phyloP scores from a whole-genome alignment of 495 filamentous ascomycete species.

The Penicillium pulvis region DNA sequence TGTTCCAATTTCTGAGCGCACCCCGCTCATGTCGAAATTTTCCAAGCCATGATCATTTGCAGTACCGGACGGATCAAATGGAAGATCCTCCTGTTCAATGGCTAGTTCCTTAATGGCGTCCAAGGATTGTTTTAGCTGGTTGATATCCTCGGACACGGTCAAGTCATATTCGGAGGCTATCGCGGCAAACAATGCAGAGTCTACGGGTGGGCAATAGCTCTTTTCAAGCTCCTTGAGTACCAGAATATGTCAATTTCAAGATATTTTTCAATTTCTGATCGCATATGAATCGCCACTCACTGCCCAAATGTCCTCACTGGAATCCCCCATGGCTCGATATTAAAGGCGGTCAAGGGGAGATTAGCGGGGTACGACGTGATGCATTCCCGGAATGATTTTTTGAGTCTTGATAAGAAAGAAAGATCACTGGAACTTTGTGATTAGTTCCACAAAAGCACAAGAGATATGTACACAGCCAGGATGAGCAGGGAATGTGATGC shows the following conservation, averaged over 20 bases:
- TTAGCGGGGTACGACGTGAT: neutral
- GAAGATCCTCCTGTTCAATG: slow-evolving; percentile 62
- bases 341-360: neutral
- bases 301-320: neutral
- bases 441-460: neutral
- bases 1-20: slow-evolving; percentile 5
- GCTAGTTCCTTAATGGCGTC: slow-evolving; percentile 61
- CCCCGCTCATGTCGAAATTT: slow-evolving; percentile 7
- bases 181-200: slow-evolving; percentile 64
- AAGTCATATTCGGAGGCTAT: slow-evolving; percentile 68
- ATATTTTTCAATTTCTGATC: neutral
- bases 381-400: neutral
- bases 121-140: slow-evolving; percentile 55
- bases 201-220: slow-evolving; percentile 63
- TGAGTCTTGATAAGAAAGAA: neutral
- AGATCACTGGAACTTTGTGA: neutral
- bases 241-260: neutral
- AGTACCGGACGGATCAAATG: slow-evolving; percentile 77
- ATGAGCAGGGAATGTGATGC: neutral
- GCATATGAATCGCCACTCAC: neutral
- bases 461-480: neutral
- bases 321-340: neutral
- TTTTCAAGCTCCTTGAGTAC: slow-evolving; percentile 42
- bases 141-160: slow-evolving; percentile 46
- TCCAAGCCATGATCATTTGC: slow-evolving; percentile 27